Evolutionary conservation across 139 green algal species (phyloP), one percentile per base, ranked within the genome.

Genomic region (Micractinium conductrix): DNA sequence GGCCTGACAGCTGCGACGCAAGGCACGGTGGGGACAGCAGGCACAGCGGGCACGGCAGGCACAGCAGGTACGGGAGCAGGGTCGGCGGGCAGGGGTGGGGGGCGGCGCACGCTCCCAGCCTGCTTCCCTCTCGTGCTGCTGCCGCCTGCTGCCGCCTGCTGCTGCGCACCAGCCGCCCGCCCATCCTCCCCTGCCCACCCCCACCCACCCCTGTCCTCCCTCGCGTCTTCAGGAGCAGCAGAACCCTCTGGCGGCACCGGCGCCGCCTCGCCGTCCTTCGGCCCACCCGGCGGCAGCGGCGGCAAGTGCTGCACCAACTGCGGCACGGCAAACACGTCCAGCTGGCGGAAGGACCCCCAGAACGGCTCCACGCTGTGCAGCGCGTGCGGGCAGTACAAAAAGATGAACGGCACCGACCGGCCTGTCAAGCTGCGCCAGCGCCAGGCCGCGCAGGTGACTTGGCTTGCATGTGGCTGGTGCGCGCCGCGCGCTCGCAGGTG

Each of bases 341-440:
- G 75, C 75, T 81, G 75, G 75, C 75, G 75, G 75, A 53, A 53
- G 6, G 75, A 70, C 75, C 75, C 75, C 1, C 48, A 70, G 6
- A 81, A 35, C 22, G 22, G 38, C 16, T 37, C 55, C 6, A 28
- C 38, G 37, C 75, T 81, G 53, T 81, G 75, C 75, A 71, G 37
- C 75, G 75, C 75, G 24, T 81, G 75, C 37, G 75, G 75, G 35
- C 75, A 81, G 75, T 81, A 71, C 75, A 70, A 71, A 26, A 81
- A 81, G 75, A 42, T 70, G 14, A 81, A 81, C 38, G 55, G 75
- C 53, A 50, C 53, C 1, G 12, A 81, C 75, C 75, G 75, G 12
- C 75, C 72, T 5, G 28, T 79, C 21, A 63, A 44, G 21, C 75
- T 81, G 53, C 35, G 53, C 26, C 58, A 81, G 45, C 74, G 71